Conservation (phyloP, 2,329 filamentous ascomycete genomes). For the Aspergillus spinulosporus region DNA sequence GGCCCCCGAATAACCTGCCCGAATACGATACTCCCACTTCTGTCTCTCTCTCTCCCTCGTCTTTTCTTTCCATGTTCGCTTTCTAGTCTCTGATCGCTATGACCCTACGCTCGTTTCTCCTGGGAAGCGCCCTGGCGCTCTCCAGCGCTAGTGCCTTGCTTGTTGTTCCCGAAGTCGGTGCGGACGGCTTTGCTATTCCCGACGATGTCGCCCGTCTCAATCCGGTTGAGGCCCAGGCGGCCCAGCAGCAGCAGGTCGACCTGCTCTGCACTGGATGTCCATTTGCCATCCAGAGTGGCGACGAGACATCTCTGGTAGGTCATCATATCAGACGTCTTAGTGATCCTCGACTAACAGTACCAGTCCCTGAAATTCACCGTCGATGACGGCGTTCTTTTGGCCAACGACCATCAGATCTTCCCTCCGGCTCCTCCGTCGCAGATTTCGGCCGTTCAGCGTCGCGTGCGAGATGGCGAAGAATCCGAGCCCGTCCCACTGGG, state of each 20-base stretch:
- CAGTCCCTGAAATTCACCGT: slow-evolving; percentile 41
- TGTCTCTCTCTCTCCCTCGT: slow-evolving; percentile 3
- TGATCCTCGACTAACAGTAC: neutral
- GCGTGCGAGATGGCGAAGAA: slow-evolving; percentile 37
- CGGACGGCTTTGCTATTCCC: slow-evolving; percentile 26
- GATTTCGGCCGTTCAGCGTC: slow-evolving; percentile 38
- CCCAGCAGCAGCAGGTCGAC: slow-evolving; percentile 31
- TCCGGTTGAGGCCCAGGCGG: slow-evolving; percentile 28
- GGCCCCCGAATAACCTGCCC: neutral
- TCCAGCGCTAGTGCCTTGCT: slow-evolving; percentile 40
- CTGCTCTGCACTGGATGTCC: slow-evolving; percentile 43
- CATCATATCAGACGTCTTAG: neutral
- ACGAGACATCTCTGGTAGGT: slow-evolving; percentile 40
- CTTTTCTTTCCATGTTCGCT: slow-evolving; percentile 14
- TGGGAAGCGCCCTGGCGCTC: slow-evolving; percentile 37
- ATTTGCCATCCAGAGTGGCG: slow-evolving; percentile 39
- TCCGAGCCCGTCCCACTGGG: slow-evolving; percentile 42
- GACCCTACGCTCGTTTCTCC: slow-evolving; percentile 38
- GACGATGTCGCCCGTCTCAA: slow-evolving; percentile 27
- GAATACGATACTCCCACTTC: neutral
- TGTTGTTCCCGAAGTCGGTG: slow-evolving; percentile 38
- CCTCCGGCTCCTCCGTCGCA: slow-evolving; percentile 34
- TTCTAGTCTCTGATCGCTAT: slow-evolving; percentile 26
- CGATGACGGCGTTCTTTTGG: slow-evolving; percentile 35
- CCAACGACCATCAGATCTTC: slow-evolving; percentile 44